A percentile compares a stretch with the other conserved stretches of the same genome.
phyloP scores from a whole-genome alignment of 2,329 filamentous ascomycete species.

The Verticillium isaacii region DNA sequence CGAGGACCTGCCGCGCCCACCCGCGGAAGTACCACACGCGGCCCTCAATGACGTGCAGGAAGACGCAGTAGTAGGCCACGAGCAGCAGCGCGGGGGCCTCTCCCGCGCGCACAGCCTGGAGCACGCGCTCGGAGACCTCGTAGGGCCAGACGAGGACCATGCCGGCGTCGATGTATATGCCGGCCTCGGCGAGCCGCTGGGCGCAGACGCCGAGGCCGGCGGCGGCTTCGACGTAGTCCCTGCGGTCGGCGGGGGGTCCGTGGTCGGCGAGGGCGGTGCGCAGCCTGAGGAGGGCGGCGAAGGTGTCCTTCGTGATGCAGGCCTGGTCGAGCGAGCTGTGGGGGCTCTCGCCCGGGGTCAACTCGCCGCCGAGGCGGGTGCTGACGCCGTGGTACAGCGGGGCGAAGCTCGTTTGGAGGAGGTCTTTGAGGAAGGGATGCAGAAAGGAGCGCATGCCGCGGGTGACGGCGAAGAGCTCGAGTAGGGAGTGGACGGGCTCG shows the following conservation, averaged over 20 bases:
- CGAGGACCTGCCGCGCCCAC: slow-evolving; percentile 18
- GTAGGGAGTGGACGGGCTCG: not conserved
- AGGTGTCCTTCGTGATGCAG: slow-evolving; percentile 20
- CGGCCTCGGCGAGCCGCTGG: slow-evolving; percentile 15
- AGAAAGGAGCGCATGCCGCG: slow-evolving; percentile 4
- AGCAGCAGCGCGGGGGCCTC: slow-evolving; percentile 19
- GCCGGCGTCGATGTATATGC: slow-evolving; percentile 16
- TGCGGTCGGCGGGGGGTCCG: slow-evolving; percentile 3
- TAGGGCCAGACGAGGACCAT: slow-evolving; percentile 20
- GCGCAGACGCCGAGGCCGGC: slow-evolving; percentile 11
- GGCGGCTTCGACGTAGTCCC: slow-evolving; percentile 15
- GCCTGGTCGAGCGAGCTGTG: not conserved
- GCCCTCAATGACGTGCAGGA: slow-evolving; percentile 18
- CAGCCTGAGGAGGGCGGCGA: slow-evolving; percentile 2
- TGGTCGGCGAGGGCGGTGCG: not conserved
- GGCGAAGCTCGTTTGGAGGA: slow-evolving; percentile 1
- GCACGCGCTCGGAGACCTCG: slow-evolving; percentile 16
- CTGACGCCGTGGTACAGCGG: not conserved
- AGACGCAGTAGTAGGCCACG: slow-evolving; percentile 17
- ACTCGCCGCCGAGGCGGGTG: not conserved
- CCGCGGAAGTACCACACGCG: slow-evolving; percentile 20
- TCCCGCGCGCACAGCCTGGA: slow-evolving; percentile 17
- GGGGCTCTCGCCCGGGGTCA: not conserved
- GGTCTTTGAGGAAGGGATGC: not conserved
- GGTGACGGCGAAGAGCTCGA: slow-evolving; percentile 7